Evolutionary conservation across 1,284 basidiomycete genomes (phyloP), one percentile per base, ranked within the genome.

Genomic region (Microbotryomycetes sp.): DNA sequence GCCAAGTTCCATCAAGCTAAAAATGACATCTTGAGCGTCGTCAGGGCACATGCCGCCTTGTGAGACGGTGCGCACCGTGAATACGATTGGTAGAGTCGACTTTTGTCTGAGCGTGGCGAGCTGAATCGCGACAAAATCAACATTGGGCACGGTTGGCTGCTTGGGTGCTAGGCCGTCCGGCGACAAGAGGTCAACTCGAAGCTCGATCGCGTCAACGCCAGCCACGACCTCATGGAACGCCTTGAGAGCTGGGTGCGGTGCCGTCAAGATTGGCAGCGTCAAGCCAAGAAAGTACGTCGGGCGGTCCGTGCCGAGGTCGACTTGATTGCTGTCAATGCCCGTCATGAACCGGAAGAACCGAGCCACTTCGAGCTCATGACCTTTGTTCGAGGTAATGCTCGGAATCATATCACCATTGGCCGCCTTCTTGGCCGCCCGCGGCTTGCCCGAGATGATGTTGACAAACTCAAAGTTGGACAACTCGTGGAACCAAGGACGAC

Each of bases 21-120:
- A 84, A 41, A 87, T 89, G 62, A 88, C 87, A 56, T 85, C 82
- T 59, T 84, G 79, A 0, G 83, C 83, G 41, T 81, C 79, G 71
- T 94, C 88, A 0, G 93, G 92, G 81, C 92, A 94, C 50, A 86
- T 83, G 5, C 96, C 94, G 47, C 94, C 94, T 75, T 98, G 93
- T 1, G 86, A 83, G 29, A 82, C 80, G 3, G 91, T 93, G 26
- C 94, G 81, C 27, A 96, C 88, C 0, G 93, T 96, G 78, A 87
- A 97, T 59, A 98, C 86, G 67, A 97, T 84, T 0, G 96, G 94
- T 3, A 98, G 81, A 2, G 80, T 79, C 1, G 90, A 89, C 15
- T 81, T 81, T 55, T 87, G 84, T 47, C 91, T 85, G 13, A 98
- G 79, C 1, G 84, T 82, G 0, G 89, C 83, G 47, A 98, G 78